Conservation (phyloP, 139 green algal species). For the Desmodesmus armatus region DNA sequence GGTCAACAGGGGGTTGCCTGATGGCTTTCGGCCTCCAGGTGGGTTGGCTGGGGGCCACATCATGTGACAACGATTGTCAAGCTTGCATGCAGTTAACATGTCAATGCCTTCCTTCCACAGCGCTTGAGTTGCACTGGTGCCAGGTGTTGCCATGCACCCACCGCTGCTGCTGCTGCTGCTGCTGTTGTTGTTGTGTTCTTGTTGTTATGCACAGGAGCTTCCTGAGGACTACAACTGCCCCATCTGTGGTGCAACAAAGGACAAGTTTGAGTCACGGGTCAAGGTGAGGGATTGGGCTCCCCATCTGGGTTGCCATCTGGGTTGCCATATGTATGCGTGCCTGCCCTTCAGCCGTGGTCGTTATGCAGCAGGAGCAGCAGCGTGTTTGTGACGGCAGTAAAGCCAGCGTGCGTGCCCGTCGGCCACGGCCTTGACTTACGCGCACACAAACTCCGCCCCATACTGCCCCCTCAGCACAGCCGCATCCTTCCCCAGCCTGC, state of each 20-base stretch:
- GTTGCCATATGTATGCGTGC: no score
- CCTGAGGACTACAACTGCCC: slow-evolving; percentile 95
- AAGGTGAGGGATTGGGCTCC: no score
- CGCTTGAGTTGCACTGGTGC: no score
- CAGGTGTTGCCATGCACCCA: neutral
- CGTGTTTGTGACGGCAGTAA: neutral
- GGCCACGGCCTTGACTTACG: neutral
- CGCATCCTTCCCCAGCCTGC: no score
- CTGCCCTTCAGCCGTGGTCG: neutral
- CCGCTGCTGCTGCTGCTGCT: neutral
- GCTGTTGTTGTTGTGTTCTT: no score
- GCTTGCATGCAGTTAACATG: neutral
- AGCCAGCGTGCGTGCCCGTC: neutral
- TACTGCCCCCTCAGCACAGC: no score
- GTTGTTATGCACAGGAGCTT: slow-evolving; percentile 65
- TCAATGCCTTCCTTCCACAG: neutral
- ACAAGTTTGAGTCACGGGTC: slow-evolving; percentile 74
- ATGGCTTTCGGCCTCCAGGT: no score
- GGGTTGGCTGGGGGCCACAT: no score
- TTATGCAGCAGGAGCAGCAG: neutral
- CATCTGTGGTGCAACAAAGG: slow-evolving; percentile 85
- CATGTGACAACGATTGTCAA: no score
- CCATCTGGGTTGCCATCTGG: slow-evolving; percentile 11
- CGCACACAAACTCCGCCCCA: no score
- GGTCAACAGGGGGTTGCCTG: no score